phyloP scores from a whole-genome alignment of 1,284 basidiomycete species.

The Hemileia vastatrix region DNA sequence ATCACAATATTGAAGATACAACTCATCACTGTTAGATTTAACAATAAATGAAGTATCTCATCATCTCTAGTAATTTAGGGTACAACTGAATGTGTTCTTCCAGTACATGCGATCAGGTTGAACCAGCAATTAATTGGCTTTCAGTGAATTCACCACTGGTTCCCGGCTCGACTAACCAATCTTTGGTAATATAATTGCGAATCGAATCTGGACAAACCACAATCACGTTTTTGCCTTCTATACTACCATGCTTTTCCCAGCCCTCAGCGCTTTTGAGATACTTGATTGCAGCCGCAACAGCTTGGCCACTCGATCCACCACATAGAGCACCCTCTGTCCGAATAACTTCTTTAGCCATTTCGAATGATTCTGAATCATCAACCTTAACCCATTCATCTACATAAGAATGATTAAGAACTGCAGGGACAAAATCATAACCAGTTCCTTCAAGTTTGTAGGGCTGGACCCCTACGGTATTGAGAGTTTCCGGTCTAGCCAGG shows the following conservation, averaged over 20 bases:
- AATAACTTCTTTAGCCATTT: constrained; percentile 68
- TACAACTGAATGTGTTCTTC: too few relatives aligned
- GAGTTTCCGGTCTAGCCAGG: constrained; percentile 60
- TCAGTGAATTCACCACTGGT: too few relatives aligned
- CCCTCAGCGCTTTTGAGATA: constrained; percentile 68
- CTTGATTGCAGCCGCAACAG: constrained; percentile 63
- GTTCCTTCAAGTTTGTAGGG: constrained; percentile 85
- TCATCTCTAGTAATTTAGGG: too few relatives aligned
- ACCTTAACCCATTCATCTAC: constrained; percentile 76
- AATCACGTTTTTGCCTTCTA: constrained; percentile 73
- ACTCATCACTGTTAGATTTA: too few relatives aligned
- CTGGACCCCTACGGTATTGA: constrained; percentile 52
- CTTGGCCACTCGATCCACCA: constrained; percentile 82
- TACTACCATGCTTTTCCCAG: constrained; percentile 54
- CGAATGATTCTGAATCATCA: constrained; percentile 68
- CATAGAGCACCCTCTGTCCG: constrained; percentile 75
- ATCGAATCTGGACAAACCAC: constrained; percentile 85
- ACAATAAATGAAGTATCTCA: too few relatives aligned
- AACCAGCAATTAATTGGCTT: too few relatives aligned
- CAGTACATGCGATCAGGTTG: too few relatives aligned
- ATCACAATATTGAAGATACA: too few relatives aligned
- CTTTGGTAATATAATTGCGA: constrained; percentile 91
- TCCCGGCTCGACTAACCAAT: constrained; percentile 43
- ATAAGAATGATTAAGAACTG: constrained; percentile 53
- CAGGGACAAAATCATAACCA: constrained; percentile 80